Evolutionary conservation across 352 stramenopile species (phyloP).

Genomic region (Pythium chondricola): DNA sequence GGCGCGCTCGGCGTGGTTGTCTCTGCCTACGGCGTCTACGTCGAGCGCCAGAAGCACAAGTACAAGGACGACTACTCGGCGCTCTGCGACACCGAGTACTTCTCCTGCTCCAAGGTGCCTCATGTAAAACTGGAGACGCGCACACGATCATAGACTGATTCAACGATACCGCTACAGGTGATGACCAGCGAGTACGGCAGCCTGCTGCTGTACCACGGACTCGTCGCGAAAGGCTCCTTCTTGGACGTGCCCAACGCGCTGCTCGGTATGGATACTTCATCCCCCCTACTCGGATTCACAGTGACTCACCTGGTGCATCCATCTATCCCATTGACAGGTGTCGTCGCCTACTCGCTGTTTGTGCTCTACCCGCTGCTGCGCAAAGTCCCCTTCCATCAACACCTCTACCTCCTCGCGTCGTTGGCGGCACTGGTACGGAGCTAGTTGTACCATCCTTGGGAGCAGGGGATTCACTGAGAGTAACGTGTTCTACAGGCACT

Average conservation of each 20-base stretch:
- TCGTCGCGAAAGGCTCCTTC: slow-evolving; percentile 33
- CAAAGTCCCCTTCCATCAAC: slow-evolving; percentile 27
- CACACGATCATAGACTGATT: too few relatives aligned
- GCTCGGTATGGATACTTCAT: slow-evolving; percentile 20
- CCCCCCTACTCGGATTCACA: background rate
- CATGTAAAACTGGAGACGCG: too few relatives aligned
- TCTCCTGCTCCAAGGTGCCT: slow-evolving; percentile 47
- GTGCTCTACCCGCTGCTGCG: slow-evolving; percentile 36
- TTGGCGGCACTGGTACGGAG: slow-evolving; percentile 26
- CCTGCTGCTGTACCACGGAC: slow-evolving; percentile 31
- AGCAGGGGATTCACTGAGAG: slow-evolving; percentile 3
- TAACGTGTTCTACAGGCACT: slow-evolving; percentile 20
- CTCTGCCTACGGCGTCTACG: slow-evolving; percentile 36
- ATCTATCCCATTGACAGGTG: slow-evolving; percentile 14
- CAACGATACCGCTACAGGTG: slow-evolving; percentile 24
- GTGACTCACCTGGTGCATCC: background rate
- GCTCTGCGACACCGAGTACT: slow-evolving; percentile 48
- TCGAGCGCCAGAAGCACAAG: slow-evolving; percentile 40
- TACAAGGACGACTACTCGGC: slow-evolving; percentile 31
- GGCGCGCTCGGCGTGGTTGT: slow-evolving; percentile 11
- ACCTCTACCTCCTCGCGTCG: slow-evolving; percentile 42
- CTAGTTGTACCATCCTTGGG: too few relatives aligned
- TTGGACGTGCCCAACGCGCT: slow-evolving; percentile 45
- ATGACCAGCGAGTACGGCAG: slow-evolving; percentile 52
- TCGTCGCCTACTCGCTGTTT: slow-evolving; percentile 40